phyloP scores from a whole-genome alignment of 352 stramenopile species.

The Phytophthora macrochlamydospora region DNA sequence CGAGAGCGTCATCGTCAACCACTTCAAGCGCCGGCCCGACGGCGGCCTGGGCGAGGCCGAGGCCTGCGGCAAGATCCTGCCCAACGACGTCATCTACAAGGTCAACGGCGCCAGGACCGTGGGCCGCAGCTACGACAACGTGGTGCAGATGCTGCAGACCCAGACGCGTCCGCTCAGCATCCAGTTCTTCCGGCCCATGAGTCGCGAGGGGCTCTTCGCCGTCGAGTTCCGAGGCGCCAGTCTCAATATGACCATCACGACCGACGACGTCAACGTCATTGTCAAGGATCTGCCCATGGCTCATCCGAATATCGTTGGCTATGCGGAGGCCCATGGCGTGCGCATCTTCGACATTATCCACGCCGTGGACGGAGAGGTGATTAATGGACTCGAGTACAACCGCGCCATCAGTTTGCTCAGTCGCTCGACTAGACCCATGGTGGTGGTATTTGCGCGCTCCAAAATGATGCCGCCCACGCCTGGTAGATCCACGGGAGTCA shows the following conservation, averaged over 20 bases:
- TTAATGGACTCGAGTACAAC: slow-evolving; percentile 83
- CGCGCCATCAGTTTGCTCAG: slow-evolving; percentile 81
- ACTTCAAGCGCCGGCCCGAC: slow-evolving; percentile 75
- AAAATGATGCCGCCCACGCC: slow-evolving; percentile 67
- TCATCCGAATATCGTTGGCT: slow-evolving; percentile 83
- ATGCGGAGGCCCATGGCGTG: slow-evolving; percentile 81
- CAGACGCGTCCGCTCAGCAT: slow-evolving; percentile 74
- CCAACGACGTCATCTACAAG: slow-evolving; percentile 89
- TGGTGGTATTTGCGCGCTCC: slow-evolving; percentile 80
- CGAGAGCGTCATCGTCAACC: slow-evolving; percentile 86
- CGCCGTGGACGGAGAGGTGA: slow-evolving; percentile 78
- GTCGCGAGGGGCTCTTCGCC: slow-evolving; percentile 79
- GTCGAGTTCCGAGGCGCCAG: slow-evolving; percentile 81
- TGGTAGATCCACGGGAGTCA: slow-evolving; percentile 51
- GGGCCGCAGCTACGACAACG: slow-evolving; percentile 78
- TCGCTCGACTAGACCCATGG: slow-evolving; percentile 65
- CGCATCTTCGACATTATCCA: slow-evolving; percentile 83
- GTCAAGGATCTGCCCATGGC: slow-evolving; percentile 85
- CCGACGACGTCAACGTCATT: slow-evolving; percentile 85
- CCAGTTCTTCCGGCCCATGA: slow-evolving; percentile 84
- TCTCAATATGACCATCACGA: slow-evolving; percentile 89
- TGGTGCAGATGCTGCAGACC: slow-evolving; percentile 88
- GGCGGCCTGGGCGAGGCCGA: slow-evolving; percentile 61
- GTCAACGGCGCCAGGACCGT: slow-evolving; percentile 78
- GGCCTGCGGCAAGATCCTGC: slow-evolving; percentile 53